These are phyloP conservation scores for Corylus heterophylla DNA, from an alignment of 306 rosid species.

Conservation along the genomic window DNA sequence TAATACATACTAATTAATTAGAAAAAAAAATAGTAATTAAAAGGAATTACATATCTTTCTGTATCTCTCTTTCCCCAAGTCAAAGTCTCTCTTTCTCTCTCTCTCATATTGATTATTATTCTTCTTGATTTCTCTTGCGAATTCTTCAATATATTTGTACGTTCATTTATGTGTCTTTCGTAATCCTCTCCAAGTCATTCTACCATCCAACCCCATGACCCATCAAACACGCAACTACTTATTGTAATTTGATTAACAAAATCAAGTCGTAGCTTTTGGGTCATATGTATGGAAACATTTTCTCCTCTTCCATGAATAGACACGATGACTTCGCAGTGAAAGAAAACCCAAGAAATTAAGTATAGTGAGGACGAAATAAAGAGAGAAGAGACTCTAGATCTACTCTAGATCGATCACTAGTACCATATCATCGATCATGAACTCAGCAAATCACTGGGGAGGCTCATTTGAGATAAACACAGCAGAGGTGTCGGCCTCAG, in stretches of 20 bases:
- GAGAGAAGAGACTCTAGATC: neutral
- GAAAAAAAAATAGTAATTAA: neutral
- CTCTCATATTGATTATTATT: neutral
- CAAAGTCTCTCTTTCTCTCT: neutral
- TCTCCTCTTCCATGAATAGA: neutral
- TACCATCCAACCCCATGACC: no score
- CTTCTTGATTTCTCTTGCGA: no score
- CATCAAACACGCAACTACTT: no score
- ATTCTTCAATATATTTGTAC: no score
- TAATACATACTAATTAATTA: no score
- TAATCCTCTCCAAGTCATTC: no score
- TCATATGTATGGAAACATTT: neutral
- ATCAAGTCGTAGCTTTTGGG: no score
- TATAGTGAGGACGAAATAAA: neutral
- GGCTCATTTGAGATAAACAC: constrained; percentile 44
- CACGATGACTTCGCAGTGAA: neutral
- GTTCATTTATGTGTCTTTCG: no score
- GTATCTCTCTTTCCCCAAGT: neutral
- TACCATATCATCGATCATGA: constrained; percentile 27
- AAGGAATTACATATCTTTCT: neutral
- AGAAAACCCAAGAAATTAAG: neutral
- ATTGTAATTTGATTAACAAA: no score
- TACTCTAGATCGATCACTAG: neutral
- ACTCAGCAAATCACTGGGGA: constrained; percentile 60
- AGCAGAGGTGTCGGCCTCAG: constrained; percentile 4